Evolutionary conservation across 2,329 filamentous ascomycete genomes (phyloP), one percentile per base, ranked within the genome.

Genomic region (Ascochyta lentis): DNA sequence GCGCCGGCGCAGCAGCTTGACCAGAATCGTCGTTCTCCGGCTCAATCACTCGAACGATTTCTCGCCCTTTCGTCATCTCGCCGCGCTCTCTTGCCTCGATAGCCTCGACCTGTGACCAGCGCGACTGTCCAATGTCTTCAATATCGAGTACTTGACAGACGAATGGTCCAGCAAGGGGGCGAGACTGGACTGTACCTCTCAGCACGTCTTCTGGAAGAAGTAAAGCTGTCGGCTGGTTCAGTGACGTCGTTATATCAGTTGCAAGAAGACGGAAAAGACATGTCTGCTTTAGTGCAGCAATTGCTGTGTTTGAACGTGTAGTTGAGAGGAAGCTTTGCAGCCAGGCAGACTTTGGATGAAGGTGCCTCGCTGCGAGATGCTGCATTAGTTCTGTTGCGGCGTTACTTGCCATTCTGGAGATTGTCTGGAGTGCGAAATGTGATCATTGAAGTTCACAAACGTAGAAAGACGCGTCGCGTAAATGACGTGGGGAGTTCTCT

Each of bases 31-130:
- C 81, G 3, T 77, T 80, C 5, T 81, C 81, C 1, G 81, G 82
- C 10, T 74, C 71, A 0, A 87, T 83, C 0, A 95, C 84, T 3
- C 94, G 84, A 16, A 98, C 86, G 27, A 99, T 86, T 72, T 97
- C 90, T 9, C 92, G 79, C 0, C 95, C 95, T 37, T 86, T 84
- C 0, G 84, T 91, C 61, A 81, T 84, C 77, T 94, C 90, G 0
- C 91, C 91, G 12, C 89, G 83, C 67, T 89, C 86, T 40, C 87
- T 80, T 39, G 87, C 84, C 74, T 94, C 90, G 6, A 95, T 85
- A 31, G 88, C 86, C 73, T 97, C 92, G 29, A 96, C 84, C 74
- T 97, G 92, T 61, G 91, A 89, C 91, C 93, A 96, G 47, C 89
- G 84, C 65, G 89, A 92, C 48, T 84, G 83, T 2, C 88, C 84